Base-by-base conservation (phyloP, 177 flowering plant genomes). In the Vitis hybrid region DNA sequence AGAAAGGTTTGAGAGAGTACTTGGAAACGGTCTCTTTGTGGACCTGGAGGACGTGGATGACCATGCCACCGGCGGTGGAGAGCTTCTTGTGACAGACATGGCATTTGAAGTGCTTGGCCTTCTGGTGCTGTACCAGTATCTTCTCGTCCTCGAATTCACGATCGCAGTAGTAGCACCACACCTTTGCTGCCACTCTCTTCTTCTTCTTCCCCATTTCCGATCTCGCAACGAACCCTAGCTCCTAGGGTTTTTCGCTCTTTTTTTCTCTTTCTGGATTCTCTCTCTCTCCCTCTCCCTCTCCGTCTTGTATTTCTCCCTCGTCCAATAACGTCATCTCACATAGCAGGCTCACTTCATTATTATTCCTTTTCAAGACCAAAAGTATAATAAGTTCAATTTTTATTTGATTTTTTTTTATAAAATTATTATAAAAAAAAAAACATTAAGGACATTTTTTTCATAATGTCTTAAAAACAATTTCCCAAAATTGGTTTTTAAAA, bases 11-110 rank as follows among this genome's bases (percentile, higher is more conserved):
- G 49, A 65, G 29, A 62, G 33, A 15, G 61, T 82, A 93, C 98
- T 86, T 93, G 77, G 92, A 80, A 68, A 93, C 95, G 68, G 79
- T 66, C 79, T 93, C 98, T 76, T 93, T 93, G 77, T 93, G 98
- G 53, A 93, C 97, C 78, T 93, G 97, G 55, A 93, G 92, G 74
- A 90, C 98, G 61, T 93, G 98, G 55, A 93, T 93, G 79, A 85
- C 82, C 98, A 93, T 93, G 68, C 98, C 97, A 3, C 94, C 85
- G 62, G 98, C 98, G 5, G 98, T 92, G 51, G 98, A 92, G 60
- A 92, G 97, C 89, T 92, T 94, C 85, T 92, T 94, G 78, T 94
- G 96, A 74, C 98, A 94, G 31, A 86, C 93, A 68, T 92, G 96
- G 78, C 96, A 94, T 78, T 94, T 94, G 78, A 94, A 92, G 85